phyloP scores from a whole-genome alignment of 495 filamentous ascomycete species.

The Gamarada debralockiae region DNA sequence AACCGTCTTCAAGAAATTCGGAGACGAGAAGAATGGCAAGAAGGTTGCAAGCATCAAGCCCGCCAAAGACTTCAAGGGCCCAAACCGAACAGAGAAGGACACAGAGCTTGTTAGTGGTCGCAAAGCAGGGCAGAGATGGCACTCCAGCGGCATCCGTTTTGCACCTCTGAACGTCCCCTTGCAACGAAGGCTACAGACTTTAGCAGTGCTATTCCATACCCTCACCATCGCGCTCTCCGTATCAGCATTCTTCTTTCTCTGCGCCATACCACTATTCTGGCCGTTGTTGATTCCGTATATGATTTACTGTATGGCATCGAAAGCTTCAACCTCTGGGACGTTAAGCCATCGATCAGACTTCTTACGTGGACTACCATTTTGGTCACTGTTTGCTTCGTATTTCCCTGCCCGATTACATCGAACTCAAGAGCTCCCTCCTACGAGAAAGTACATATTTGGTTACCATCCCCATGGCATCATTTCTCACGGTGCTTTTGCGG shows the following conservation, averaged over 20 bases:
- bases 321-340: constrained; percentile 66
- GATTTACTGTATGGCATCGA: constrained; percentile 76
- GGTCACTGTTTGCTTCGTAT: constrained; percentile 88
- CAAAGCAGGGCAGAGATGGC: constrained; percentile 26
- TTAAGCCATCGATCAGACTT: constrained; percentile 69
- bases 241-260: constrained; percentile 85
- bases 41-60: constrained; percentile 18
- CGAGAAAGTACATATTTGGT: constrained; percentile 94
- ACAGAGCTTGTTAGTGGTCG: constrained; percentile 10
- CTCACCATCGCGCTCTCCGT: constrained; percentile 72
- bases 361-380: constrained; percentile 69
- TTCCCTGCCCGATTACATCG: constrained; percentile 88
- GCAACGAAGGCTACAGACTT: constrained; percentile 80
- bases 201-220: constrained; percentile 81
- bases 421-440: constrained; percentile 70
- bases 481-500: constrained; percentile 87
- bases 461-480: constrained; percentile 95
- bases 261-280: constrained; percentile 87
- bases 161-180: constrained; percentile 86
- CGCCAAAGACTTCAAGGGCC: constrained; percentile 8
- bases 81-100: neutral
- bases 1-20: constrained; percentile 8
- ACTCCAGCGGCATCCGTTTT: constrained; percentile 55
- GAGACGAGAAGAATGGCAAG: constrained; percentile 9
- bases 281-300: constrained; percentile 89